Conservation (phyloP, 768 basidiomycete species). For the Mycena latifolia region DNA sequence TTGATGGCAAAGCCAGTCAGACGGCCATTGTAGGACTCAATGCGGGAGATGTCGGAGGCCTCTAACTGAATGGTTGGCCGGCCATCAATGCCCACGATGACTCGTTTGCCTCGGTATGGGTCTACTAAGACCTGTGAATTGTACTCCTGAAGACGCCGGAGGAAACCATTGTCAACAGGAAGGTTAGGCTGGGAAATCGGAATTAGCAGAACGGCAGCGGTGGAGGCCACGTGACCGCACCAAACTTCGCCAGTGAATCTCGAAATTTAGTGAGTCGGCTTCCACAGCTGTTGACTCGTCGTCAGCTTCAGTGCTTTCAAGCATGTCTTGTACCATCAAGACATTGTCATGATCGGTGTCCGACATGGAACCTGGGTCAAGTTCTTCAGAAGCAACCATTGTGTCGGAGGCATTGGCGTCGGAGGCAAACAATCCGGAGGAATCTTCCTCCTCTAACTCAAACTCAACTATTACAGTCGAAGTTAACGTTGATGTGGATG, state of each 20-base stretch:
- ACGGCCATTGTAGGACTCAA: background rate
- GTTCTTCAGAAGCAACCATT: background rate
- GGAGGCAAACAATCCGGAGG: background rate
- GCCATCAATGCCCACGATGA: background rate
- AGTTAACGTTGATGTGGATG: too few relatives aligned
- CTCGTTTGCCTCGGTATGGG: background rate
- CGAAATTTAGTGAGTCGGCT: background rate
- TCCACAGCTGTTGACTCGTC: background rate
- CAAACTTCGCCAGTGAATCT: background rate
- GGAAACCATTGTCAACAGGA: background rate
- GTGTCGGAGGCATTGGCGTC: too few relatives aligned
- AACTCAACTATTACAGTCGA: too few relatives aligned
- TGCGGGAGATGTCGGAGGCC: slow-evolving; percentile 21
- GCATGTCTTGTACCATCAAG: background rate
- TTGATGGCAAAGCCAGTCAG: slow-evolving; percentile 46
- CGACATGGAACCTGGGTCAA: background rate
- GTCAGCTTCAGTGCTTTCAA: background rate
- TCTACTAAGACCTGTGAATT: background rate
- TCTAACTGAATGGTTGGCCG: background rate
- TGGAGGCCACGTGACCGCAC: background rate
- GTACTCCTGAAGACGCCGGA: background rate
- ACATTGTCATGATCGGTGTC: background rate
- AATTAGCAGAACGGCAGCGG: background rate
- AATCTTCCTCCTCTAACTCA: background rate
- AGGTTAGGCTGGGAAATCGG: background rate